These are phyloP conservation scores for Penicillium cinerascens DNA, from an alignment of 495 filamentous ascomycete species.

Conservation along the genomic window DNA sequence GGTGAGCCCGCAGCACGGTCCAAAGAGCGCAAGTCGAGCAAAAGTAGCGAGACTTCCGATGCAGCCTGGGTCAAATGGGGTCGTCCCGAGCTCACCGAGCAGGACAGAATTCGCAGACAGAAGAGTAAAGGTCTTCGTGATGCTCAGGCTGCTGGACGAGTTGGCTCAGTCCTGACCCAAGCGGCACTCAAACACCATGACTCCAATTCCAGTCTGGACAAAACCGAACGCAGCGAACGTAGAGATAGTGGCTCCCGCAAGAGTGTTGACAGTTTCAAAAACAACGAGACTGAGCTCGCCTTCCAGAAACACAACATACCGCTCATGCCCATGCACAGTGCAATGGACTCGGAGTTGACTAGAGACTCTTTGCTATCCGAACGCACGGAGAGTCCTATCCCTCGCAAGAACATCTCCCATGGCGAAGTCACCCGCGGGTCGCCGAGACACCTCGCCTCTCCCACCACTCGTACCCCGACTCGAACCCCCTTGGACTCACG, in stretches of 20 bases:
- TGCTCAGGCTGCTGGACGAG: constrained; percentile 52
- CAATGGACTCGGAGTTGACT: constrained; percentile 81
- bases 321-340: constrained; percentile 82
- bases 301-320: constrained; percentile 62
- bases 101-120: constrained; percentile 52
- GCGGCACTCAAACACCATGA: constrained; percentile 64
- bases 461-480: constrained; percentile 51
- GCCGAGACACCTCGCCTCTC: constrained; percentile 48
- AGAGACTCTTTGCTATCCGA: constrained; percentile 85
- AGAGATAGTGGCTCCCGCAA: constrained; percentile 45
- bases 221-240: constrained; percentile 46
- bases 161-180: constrained; percentile 57
- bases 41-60: constrained; percentile 47
- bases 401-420: constrained; percentile 32
- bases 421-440: constrained; percentile 56
- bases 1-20: constrained; percentile 42
- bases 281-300: constrained; percentile 57
- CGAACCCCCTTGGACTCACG: constrained; percentile 49
- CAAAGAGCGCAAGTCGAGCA: constrained; percentile 42
- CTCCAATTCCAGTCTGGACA: constrained; percentile 56
- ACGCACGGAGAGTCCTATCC: constrained; percentile 59
- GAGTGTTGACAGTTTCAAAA: constrained; percentile 52
- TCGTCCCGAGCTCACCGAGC: constrained; percentile 47
- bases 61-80: constrained; percentile 43
- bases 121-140: constrained; percentile 59